Conservation (phyloP, 73 alveolate genomes). For the Stentor coeruleus region DNA sequence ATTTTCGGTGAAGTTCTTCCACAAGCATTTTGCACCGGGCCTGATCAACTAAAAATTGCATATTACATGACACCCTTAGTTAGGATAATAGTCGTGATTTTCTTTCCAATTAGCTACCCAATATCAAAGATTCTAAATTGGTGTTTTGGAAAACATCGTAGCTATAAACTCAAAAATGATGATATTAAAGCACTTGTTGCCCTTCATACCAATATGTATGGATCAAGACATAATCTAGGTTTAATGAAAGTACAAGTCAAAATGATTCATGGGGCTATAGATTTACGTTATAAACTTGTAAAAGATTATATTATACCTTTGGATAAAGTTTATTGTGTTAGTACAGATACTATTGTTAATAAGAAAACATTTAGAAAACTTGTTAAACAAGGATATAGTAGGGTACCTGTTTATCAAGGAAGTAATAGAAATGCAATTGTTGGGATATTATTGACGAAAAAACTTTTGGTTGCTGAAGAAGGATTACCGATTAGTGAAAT, state of each 20-base stretch:
- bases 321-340: not conserved
- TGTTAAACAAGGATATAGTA: not conserved
- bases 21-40: not conserved
- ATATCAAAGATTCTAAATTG: slow-evolving; percentile 52
- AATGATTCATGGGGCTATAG: slow-evolving; percentile 6
- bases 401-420: slow-evolving; percentile 23
- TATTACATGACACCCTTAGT: not conserved
- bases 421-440: not conserved
- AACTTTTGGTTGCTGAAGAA: slow-evolving; percentile 41
- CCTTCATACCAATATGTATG: not conserved
- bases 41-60: not conserved
- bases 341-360: not conserved
- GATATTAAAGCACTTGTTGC: slow-evolving; percentile 18
- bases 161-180: not conserved
- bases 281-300: not conserved
- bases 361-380: not conserved
- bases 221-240: not conserved
- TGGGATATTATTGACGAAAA: slow-evolving; percentile 45
- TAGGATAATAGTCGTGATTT: slow-evolving; percentile 41
- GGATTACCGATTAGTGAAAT: slow-evolving; percentile 38
- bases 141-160: slow-evolving; percentile 40
- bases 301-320: not conserved
- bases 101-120: slow-evolving; percentile 54
- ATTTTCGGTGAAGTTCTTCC: not conserved
- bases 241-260: not conserved